A percentile compares a stretch with the other conserved stretches of the same genome.
Conservation (phyloP, 495 filamentous ascomycete genomes). For the Glutinoglossum americanum region DNA sequence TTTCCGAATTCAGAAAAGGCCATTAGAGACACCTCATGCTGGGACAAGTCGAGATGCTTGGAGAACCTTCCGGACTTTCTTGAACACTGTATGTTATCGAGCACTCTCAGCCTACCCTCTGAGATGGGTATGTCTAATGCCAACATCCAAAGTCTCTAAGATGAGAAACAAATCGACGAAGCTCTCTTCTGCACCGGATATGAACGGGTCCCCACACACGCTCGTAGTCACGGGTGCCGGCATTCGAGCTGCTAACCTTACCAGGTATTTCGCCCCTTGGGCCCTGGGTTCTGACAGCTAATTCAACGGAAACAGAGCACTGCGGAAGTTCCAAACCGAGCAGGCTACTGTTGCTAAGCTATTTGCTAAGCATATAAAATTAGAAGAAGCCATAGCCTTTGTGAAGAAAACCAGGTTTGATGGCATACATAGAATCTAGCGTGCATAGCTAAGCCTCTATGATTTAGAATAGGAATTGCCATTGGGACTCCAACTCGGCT, state of each 20-base stretch:
- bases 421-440: background rate
- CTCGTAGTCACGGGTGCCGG: conserved; percentile 62
- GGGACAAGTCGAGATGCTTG: conserved; percentile 34
- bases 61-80: conserved; percentile 60
- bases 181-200: conserved; percentile 38
- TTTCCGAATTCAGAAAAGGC: conserved; percentile 21
- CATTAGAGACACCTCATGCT: conserved; percentile 55
- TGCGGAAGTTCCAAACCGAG: conserved; percentile 60
- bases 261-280: conserved; percentile 27
- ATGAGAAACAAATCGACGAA: conserved; percentile 13
- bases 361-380: conserved; percentile 95
- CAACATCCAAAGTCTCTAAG: conserved; percentile 25
- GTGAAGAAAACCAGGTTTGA: conserved; percentile 36
- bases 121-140: conserved; percentile 13
- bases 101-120: background rate
- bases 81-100: conserved; percentile 21
- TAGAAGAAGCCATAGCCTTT: conserved; percentile 64
- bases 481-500: conserved; percentile 74
- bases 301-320: conserved; percentile 24
- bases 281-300: background rate
- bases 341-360: conserved; percentile 63
- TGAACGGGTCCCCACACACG: conserved; percentile 67
- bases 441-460: background rate
- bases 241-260: conserved; percentile 57
- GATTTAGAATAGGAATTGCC: conserved; percentile 48